phyloP scores from a whole-genome alignment of 208 protist species.

The Willaertia magna region DNA sequence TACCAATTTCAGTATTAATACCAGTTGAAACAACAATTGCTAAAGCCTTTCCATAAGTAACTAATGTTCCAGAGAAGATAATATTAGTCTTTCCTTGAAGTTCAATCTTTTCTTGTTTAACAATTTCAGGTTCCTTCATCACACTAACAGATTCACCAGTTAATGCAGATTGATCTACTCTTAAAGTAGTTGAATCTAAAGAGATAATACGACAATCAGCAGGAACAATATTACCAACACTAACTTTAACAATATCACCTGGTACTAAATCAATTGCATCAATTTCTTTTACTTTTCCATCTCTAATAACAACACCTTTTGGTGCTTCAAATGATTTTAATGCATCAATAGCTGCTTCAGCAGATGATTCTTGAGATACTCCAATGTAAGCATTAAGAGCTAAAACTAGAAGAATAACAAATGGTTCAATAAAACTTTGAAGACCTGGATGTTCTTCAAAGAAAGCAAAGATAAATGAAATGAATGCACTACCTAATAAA shows the following conservation, averaged over 20 bases:
- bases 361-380: constrained; percentile 72
- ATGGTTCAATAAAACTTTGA: constrained; percentile 41
- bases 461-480: constrained; percentile 44
- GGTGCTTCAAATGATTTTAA: constrained; percentile 63
- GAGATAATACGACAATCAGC: constrained; percentile 79
- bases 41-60: constrained; percentile 54
- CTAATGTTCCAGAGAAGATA: constrained; percentile 68
- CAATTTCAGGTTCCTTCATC: constrained; percentile 42
- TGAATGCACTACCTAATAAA: not conserved
- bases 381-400: constrained; percentile 92
- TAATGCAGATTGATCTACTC: not conserved
- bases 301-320: constrained; percentile 53
- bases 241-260: constrained; percentile 78
- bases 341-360: constrained; percentile 81
- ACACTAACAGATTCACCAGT: constrained; percentile 19
- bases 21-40: constrained; percentile 59
- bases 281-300: constrained; percentile 56
- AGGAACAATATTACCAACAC: constrained; percentile 64
- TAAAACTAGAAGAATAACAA: constrained; percentile 68
- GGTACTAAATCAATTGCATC: constrained; percentile 80
- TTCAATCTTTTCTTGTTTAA: constrained; percentile 61
- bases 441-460: constrained; percentile 56
- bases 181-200: constrained; percentile 32
- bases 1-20: constrained; percentile 64
- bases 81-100: constrained; percentile 64